Evolutionary conservation across 169 alveolate species (phyloP), one percentile per base, ranked within the genome.

Genomic region (Babesia ovis): DNA sequence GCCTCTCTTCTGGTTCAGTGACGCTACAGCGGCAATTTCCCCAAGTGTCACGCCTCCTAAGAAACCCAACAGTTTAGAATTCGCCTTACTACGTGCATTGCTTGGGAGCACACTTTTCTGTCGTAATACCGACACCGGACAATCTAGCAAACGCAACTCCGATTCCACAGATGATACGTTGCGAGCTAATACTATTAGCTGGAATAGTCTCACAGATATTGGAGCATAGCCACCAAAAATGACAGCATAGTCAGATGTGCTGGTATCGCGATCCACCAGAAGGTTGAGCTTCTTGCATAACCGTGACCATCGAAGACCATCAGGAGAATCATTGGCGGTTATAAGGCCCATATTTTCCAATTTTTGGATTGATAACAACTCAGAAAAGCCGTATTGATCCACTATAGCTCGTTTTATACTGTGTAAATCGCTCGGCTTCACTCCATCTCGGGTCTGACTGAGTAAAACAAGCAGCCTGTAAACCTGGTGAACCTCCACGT

Each of bases 221-320:
- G 93, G 93, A 11, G 91, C 93, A 53, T 89, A 89, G 2, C 93
- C 93, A 35, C 90, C 88, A 55, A 85, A 89, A 18, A 84, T 81
- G 46, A 61, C 64, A 1, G 91, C 82, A 32, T 70, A 84, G 54
- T 89, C 93, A 0, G 77, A 8, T 37, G 64, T 5, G 5, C 75
- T 42, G 43, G 62, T 76, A 45, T 84, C 89, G 9, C 83, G 71
- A 42, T 80, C 85, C 3, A 87, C 87, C 31, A 89, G 46, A 25
- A 89, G 54, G 62, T 89, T 84, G 22, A 89, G 77, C 58, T 89
- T 80, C 41, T 81, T 77, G 75, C 73, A 72, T 14, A 89, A 48
- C 25, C 68, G 23, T 32, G 66, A 45, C 93, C 93, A 89, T 29
- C 85, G 3, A 50, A 67, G 46, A 3, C 70, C 70, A 3, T 81